Evolutionary conservation across 2,329 filamentous ascomycete species (phyloP).

Genomic region (Colletotrichum brevisporum): DNA sequence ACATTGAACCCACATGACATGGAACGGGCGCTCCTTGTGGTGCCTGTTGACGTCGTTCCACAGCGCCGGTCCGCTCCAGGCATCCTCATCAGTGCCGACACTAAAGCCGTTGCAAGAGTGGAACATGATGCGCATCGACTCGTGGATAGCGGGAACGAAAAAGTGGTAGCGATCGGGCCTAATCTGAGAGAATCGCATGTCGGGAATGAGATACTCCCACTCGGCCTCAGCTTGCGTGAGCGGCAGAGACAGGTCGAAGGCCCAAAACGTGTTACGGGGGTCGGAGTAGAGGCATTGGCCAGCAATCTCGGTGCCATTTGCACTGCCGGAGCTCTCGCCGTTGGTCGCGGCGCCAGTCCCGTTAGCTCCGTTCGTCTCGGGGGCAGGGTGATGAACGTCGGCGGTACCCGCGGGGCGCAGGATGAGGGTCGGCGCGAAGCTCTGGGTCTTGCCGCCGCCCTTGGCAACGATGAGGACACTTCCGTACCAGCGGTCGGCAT

Average conservation of each 20-base stretch:
- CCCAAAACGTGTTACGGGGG: slow-evolving; percentile 87
- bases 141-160: slow-evolving; percentile 84
- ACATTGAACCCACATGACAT: slow-evolving; percentile 78
- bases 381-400: slow-evolving; percentile 38
- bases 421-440: slow-evolving; percentile 70
- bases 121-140: slow-evolving; percentile 99
- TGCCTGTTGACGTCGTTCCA: slow-evolving; percentile 94
- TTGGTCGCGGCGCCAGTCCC: slow-evolving; percentile 47
- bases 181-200: slow-evolving; percentile 72
- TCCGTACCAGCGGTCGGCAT: slow-evolving; percentile 80
- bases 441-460: slow-evolving; percentile 74
- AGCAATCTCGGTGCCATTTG: slow-evolving; percentile 54
- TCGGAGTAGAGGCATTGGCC: slow-evolving; percentile 76
- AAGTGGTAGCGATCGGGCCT: slow-evolving; percentile 78
- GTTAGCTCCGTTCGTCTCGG: slow-evolving; percentile 48
- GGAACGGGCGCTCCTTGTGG: slow-evolving; percentile 86
- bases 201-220: slow-evolving; percentile 84
- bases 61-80: slow-evolving; percentile 90
- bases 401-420: slow-evolving; percentile 60
- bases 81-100: slow-evolving; percentile 85
- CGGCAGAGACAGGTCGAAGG: slow-evolving; percentile 86
- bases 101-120: slow-evolving; percentile 98
- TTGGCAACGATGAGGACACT: slow-evolving; percentile 87
- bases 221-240: slow-evolving; percentile 78
- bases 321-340: slow-evolving; percentile 43